Percentiles rank a stretch among this genome's conserved stretches.
Evolutionary conservation across 345 rosid genomes (phyloP).

Genomic region (Corchorus capsularis): DNA sequence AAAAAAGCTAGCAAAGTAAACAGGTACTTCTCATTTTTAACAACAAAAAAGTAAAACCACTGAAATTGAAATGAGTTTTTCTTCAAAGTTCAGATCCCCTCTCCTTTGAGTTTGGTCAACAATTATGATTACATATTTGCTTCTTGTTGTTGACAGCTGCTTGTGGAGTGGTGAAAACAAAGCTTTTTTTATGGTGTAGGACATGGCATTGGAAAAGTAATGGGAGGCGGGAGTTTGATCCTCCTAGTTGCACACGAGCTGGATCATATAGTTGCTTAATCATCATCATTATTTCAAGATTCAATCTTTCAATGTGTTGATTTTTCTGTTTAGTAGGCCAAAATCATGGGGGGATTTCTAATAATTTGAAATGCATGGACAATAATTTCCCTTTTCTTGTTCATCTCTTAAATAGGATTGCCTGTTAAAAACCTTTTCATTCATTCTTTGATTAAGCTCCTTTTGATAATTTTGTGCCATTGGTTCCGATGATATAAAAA

Average conservation of each 20-base stretch:
- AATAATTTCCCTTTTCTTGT: background rate
- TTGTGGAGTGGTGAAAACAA: constrained; percentile 17
- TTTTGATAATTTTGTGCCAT: too few species aligned
- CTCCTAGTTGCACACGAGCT: constrained; percentile 31
- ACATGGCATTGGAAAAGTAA: constrained; percentile 21
- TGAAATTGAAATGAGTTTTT: constrained; percentile 16
- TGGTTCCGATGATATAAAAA: too few species aligned
- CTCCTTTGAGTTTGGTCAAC: constrained; percentile 44
- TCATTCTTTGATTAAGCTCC: background rate
- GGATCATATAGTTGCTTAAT: constrained; percentile 5
- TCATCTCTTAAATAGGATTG: background rate
- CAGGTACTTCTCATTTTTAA: constrained; percentile 26
- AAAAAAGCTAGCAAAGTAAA: constrained; percentile 32
- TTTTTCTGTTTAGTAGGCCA: background rate
- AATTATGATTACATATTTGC: constrained; percentile 41
- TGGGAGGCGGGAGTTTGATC: background rate
- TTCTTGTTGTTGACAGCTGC: constrained; percentile 43
- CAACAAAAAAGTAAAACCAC: constrained; percentile 17
- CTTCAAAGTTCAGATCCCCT: constrained; percentile 20
- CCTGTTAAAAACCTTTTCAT: background rate
- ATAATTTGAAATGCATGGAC: background rate
- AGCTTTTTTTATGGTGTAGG: constrained; percentile 4
- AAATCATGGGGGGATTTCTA: background rate
- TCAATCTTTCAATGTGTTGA: background rate
- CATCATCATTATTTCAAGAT: constrained; percentile 24